phyloP scores from a whole-genome alignment of 495 filamentous ascomycete genomes.

The Xylaria scruposa region DNA sequence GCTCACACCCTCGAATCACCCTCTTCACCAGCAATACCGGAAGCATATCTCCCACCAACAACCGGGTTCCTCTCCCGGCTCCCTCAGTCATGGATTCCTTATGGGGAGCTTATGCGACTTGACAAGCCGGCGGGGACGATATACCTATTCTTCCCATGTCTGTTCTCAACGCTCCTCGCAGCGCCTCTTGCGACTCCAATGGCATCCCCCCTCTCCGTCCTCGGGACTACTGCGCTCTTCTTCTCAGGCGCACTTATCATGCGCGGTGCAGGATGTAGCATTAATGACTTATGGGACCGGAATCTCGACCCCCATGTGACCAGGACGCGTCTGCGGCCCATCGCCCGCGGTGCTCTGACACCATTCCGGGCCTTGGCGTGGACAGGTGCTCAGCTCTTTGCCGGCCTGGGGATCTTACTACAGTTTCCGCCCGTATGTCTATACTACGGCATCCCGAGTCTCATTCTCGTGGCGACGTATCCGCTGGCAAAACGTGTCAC shows the following conservation, averaged over 20 bases:
- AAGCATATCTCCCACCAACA: slow-evolving; percentile 69
- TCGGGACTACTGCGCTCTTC: slow-evolving; percentile 77
- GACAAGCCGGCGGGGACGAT: slow-evolving; percentile 95
- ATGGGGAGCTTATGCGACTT: slow-evolving; percentile 89
- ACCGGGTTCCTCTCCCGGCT: slow-evolving; percentile 79
- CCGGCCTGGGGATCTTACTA: slow-evolving; percentile 80
- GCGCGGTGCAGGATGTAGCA: slow-evolving; percentile 96
- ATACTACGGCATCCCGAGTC: slow-evolving; percentile 84
- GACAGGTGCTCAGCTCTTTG: slow-evolving; percentile 78
- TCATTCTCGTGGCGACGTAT: slow-evolving; percentile 82
- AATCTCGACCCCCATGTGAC: slow-evolving; percentile 90
- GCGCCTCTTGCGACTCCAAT: slow-evolving; percentile 67
- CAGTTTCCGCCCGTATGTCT: slow-evolving; percentile 87
- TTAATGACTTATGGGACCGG: slow-evolving; percentile 97
- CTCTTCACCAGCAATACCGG: slow-evolving; percentile 26
- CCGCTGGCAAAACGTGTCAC: slow-evolving; percentile 93
- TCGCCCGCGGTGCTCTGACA: slow-evolving; percentile 83
- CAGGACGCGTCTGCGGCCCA: slow-evolving; percentile 85
- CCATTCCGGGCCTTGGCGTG: slow-evolving; percentile 79
- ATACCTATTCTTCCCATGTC: slow-evolving; percentile 94
- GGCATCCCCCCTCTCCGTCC: slow-evolving; percentile 60
- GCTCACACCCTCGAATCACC: slow-evolving; percentile 37
- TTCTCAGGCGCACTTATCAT: slow-evolving; percentile 89
- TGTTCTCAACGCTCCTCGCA: slow-evolving; percentile 83
- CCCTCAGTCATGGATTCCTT: slow-evolving; percentile 80